Conservation (phyloP, 2,329 filamentous ascomycete genomes). For the Aureobasidium sp. region DNA sequence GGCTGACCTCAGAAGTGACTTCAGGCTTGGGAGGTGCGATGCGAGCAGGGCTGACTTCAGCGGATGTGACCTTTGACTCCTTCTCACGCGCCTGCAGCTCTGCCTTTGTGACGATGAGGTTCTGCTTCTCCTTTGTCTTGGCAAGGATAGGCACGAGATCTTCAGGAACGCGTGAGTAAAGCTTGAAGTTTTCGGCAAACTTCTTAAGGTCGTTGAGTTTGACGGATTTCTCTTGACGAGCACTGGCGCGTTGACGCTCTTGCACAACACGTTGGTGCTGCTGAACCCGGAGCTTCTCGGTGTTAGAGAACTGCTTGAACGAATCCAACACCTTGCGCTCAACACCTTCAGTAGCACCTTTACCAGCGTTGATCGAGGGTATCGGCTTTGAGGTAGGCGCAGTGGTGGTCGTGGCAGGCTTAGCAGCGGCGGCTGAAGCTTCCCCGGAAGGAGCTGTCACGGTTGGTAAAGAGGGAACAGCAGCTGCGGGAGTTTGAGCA, state of each 20-base stretch:
- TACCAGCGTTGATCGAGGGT: conserved; percentile 18
- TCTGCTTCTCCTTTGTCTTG: conserved; percentile 91
- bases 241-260: conserved; percentile 48
- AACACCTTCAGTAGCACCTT: conserved; percentile 52
- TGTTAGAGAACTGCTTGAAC: conserved; percentile 56
- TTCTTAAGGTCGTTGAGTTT: conserved; percentile 93
- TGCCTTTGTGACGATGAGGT: conserved; percentile 84
- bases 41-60: conserved; percentile 21
- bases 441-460: background rate
- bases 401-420: background rate
- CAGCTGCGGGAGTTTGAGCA: background rate
- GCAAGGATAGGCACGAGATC: conserved; percentile 92
- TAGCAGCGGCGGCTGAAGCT: conserved; percentile 1
- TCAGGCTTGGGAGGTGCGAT: conserved; percentile 19
- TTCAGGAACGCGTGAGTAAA: conserved; percentile 81
- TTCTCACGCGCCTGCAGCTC: conserved; percentile 60
- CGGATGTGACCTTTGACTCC: conserved; percentile 39
- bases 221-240: conserved; percentile 70
- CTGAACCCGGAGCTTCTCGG: conserved; percentile 52
- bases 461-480: background rate
- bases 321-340: conserved; percentile 54
- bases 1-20: background rate
- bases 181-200: conserved; percentile 89
- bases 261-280: conserved; percentile 42
- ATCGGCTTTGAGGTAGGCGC: background rate